Evolutionary conservation across 1,284 basidiomycete species (phyloP), one percentile per base, ranked within the genome.

Genomic region (Moesziomyces antarcticus): DNA sequence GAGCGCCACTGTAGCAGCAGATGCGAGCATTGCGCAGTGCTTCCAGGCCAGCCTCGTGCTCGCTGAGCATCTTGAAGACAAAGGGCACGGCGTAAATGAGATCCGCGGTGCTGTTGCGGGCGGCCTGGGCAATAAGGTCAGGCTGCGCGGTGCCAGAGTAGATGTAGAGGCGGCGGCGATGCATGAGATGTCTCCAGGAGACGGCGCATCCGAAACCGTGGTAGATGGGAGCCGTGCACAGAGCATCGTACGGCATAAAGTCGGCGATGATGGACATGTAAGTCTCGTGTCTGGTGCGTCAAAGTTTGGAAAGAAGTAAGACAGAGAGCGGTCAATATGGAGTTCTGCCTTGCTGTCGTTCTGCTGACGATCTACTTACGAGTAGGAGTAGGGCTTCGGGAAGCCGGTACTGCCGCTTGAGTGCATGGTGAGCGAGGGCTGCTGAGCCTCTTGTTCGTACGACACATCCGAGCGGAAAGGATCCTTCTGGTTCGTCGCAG

Each of bases 31-130:
- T 72, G 21, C 83, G 85, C 1, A 89, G 84, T 7, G 85, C 80
- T 3, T 83, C 65, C 4, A 87, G 78, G 2, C 88, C 89, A 63
- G 87, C 87, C n/a, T 85, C 78, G 0, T 86, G 86, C 80, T 90
- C 89, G 3, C 84, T 86, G 0, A 90, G 83, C 2, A 90, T 84
- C 83, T 87, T 86, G 79, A 83, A 82, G 1, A 85, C 84, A 55
- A 85, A 87, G 0, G 87, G 86, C 3, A 86, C 86, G 9, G 85
- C 85, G 50, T 85, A 85, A 54, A 82, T 51, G 51, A 66, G 63
- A 18, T 59, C 50, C 33, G 30, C 40, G 22, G 49, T 56, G 33
- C 59, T 62, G 22, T 41, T 21, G 13, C 44, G 41, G 16, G 56
- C 56, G 6, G 55, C 62, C 25, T 52, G 37, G 42, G 21, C 9